A percentile compares a stretch with the other conserved stretches of the same genome.
Conservation (phyloP, 306 rosid genomes). For the Morella rubra region DNA sequence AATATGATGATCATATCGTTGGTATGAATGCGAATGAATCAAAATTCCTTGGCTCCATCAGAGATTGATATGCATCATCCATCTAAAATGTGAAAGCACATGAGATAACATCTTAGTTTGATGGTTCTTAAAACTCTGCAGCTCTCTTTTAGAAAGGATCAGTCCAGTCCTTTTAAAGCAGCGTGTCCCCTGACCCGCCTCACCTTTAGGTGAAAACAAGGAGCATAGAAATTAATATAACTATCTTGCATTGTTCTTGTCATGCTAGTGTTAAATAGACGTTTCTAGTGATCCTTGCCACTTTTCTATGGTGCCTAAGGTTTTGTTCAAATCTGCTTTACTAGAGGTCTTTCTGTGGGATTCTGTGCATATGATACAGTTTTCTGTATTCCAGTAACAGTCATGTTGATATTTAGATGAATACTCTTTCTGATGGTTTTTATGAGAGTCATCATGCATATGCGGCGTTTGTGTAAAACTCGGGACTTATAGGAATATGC, state of each 20-base stretch:
- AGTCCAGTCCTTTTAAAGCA: background rate
- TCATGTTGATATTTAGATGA: background rate
- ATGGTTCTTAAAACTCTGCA: background rate
- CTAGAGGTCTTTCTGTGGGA: background rate
- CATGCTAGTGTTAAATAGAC: background rate
- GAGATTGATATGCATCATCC: background rate
- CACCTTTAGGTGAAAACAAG: background rate
- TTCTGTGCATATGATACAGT: background rate
- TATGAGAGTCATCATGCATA: background rate
- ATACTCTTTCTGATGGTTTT: background rate
- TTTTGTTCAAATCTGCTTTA: background rate
- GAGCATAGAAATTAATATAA: background rate
- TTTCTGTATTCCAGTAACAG: background rate
- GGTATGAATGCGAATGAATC: slow-evolving; percentile 5
- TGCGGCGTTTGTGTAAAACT: background rate
- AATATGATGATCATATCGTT: background rate
- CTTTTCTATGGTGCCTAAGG: background rate
- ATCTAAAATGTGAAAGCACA: background rate
- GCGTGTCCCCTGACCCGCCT: background rate
- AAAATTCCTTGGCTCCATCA: slow-evolving; percentile 1
- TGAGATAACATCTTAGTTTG: background rate
- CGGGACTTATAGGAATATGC: background rate
- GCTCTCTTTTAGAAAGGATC: background rate
- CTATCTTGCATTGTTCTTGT: background rate
- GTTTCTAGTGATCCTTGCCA: background rate